Percentiles rank a stretch among this genome's conserved stretches.
Conservation (phyloP, 2,329 filamentous ascomycete species). For the Aspergillus sp. region DNA sequence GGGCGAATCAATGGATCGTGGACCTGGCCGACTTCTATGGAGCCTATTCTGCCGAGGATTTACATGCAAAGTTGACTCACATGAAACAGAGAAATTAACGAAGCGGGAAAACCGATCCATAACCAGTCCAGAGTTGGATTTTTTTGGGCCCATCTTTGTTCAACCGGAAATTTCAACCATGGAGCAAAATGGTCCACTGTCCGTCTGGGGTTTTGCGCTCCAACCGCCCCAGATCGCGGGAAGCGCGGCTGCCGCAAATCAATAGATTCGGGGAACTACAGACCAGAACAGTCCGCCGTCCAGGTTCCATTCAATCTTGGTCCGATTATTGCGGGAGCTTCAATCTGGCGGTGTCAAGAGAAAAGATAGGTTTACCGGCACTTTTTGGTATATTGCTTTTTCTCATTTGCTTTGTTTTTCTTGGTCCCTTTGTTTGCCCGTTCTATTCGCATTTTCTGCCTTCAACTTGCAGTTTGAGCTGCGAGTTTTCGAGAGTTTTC, state of each 20-base stretch:
- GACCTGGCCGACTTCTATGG: slow-evolving; percentile 4
- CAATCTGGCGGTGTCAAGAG: slow-evolving; percentile 19
- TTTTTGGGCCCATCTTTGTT: neutral
- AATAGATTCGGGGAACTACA: slow-evolving; percentile 8
- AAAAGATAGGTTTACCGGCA: slow-evolving; percentile 10
- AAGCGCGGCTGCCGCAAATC: slow-evolving; percentile 45
- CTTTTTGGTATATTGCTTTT: slow-evolving; percentile 9
- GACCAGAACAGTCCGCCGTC: neutral
- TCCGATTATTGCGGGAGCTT: slow-evolving; percentile 3
- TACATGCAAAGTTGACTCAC: slow-evolving; percentile 14
- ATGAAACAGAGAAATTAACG: neutral
- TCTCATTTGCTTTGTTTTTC: neutral
- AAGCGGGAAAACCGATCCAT: slow-evolving; percentile 13
- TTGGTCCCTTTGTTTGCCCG: slow-evolving; percentile 6
- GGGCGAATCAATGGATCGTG: slow-evolving; percentile 8
- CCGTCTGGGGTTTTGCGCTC: slow-evolving; percentile 40
- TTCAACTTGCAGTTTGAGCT: slow-evolving; percentile 9
- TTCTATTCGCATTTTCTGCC: slow-evolving; percentile 9
- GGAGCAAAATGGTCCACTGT: neutral
- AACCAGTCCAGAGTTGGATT: slow-evolving; percentile 6
- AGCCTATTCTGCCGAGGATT: slow-evolving; percentile 17
- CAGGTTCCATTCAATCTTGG: slow-evolving; percentile 12
- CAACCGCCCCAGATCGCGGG: slow-evolving; percentile 41
- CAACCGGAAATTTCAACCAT: slow-evolving; percentile 7
- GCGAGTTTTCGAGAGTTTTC: slow-evolving; percentile 10